A percentile compares a stretch with the other conserved stretches of the same genome.
Conservation (phyloP, 2,329 filamentous ascomycete species). For the Epichloe sylvatica region DNA sequence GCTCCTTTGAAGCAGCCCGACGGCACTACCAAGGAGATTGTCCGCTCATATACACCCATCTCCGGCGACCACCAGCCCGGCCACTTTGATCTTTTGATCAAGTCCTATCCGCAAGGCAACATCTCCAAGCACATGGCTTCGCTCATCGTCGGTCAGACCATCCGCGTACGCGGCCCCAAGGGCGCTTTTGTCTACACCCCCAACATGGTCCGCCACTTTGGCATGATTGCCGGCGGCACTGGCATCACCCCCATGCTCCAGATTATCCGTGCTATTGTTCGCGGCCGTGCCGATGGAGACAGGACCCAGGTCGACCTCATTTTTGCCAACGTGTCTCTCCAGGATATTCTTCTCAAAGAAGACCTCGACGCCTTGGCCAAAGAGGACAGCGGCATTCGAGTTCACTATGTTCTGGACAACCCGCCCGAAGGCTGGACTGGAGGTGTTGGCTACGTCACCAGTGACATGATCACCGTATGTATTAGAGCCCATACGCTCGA, state of each 20-base stretch:
- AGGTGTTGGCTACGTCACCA: slow-evolving; percentile 86
- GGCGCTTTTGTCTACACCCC: slow-evolving; percentile 95
- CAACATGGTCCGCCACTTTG: slow-evolving; percentile 92
- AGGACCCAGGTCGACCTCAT: slow-evolving; percentile 84
- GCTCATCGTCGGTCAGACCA: slow-evolving; percentile 68
- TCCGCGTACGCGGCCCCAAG: slow-evolving; percentile 89
- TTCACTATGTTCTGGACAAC: slow-evolving; percentile 95
- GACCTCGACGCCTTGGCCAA: slow-evolving; percentile 69
- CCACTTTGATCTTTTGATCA: slow-evolving; percentile 93
- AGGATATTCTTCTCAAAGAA: slow-evolving; percentile 88
- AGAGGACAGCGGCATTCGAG: slow-evolving; percentile 67
- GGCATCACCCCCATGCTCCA: slow-evolving; percentile 98
- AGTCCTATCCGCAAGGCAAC: slow-evolving; percentile 94
- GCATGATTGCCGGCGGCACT: slow-evolving; percentile 95
- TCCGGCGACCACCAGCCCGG: slow-evolving; percentile 80
- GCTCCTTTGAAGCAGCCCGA: slow-evolving; percentile 55
- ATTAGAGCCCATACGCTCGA: background rate
- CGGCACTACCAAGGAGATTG: slow-evolving; percentile 66
- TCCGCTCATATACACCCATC: slow-evolving; percentile 86
- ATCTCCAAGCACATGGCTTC: slow-evolving; percentile 87
- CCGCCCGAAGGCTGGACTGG: slow-evolving; percentile 84
- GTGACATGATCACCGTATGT: slow-evolving; percentile 80
- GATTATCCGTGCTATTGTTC: slow-evolving; percentile 78
- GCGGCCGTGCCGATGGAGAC: slow-evolving; percentile 65
- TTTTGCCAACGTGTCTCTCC: slow-evolving; percentile 87